These are phyloP conservation scores for Artemisia argyi DNA, from an alignment of 129 eudicot genomes.

Conservation along the genomic window DNA sequence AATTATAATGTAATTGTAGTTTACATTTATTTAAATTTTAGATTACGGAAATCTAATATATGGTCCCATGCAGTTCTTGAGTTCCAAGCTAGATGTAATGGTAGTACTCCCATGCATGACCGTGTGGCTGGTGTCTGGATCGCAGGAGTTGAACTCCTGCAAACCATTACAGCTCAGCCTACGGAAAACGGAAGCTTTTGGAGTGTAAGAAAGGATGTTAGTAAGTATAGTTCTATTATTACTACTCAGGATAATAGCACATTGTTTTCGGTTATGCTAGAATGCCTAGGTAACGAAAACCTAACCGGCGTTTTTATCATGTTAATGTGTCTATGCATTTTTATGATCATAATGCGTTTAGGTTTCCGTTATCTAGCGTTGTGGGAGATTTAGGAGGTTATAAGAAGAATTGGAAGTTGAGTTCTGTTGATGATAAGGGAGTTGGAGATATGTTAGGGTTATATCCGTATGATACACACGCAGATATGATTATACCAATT, in stretches of 20 bases:
- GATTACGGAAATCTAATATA: no score
- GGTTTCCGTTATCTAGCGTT: background rate
- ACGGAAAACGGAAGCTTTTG: conserved; percentile 55
- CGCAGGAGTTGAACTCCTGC: conserved; percentile 59
- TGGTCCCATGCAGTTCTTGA: conserved; percentile 53
- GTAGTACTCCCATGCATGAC: conserved; percentile 48
- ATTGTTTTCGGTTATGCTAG: conserved; percentile 65
- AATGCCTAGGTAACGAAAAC: conserved; percentile 52
- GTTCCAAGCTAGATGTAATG: conserved; percentile 40
- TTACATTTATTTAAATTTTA: no score
- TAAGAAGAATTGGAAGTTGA: conserved; percentile 26
- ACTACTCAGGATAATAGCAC: conserved; percentile 17
- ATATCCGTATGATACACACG: conserved; percentile 39
- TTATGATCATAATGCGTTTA: conserved; percentile 28
- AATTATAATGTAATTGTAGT: no score
- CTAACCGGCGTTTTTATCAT: conserved; percentile 56
- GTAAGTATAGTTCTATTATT: conserved; percentile 53
- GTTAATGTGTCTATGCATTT: conserved; percentile 46
- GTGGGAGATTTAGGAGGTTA: background rate
- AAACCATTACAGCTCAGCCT: conserved; percentile 76
- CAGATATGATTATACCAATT: conserved; percentile 62
- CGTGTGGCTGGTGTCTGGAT: conserved; percentile 78
- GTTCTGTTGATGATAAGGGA: background rate
- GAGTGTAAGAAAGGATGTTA: conserved; percentile 63
- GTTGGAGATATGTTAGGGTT: background rate